A percentile compares a stretch with the other conserved stretches of the same genome.
These are phyloP conservation scores for Rhodotorula sp. DNA, from an alignment of 1,284 basidiomycete genomes.

Conservation along the genomic window DNA sequence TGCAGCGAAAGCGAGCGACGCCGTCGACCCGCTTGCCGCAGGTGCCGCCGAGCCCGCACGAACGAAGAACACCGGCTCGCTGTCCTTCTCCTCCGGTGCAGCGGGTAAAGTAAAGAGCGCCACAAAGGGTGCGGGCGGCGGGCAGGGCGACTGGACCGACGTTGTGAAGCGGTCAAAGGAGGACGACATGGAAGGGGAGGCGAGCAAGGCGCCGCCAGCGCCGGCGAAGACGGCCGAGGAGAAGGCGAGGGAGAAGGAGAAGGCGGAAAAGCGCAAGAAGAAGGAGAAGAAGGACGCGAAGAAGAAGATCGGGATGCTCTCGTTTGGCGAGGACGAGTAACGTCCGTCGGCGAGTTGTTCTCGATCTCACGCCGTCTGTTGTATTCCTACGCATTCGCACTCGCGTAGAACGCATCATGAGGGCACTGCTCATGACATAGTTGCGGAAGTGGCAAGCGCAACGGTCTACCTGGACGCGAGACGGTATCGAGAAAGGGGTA, in stretches of 20 bases:
- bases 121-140: neutral
- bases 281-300: slow-evolving; percentile 30
- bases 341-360: neutral
- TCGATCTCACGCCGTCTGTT: neutral
- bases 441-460: no score
- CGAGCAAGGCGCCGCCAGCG: neutral
- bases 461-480: neutral
- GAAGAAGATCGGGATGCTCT: slow-evolving; percentile 20
- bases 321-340: slow-evolving; percentile 23
- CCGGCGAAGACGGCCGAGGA: slow-evolving; percentile 14
- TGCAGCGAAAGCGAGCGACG: slow-evolving; percentile 17
- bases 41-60: slow-evolving; percentile 1
- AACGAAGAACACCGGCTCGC: slow-evolving; percentile 11
- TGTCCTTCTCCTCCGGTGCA: slow-evolving; percentile 29
- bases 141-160: slow-evolving; percentile 29
- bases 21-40: slow-evolving; percentile 13
- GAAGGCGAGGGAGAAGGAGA: slow-evolving; percentile 8
- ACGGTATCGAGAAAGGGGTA: neutral
- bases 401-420: neutral
- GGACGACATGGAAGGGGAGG: slow-evolving; percentile 1
- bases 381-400: neutral
- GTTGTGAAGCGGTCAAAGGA: slow-evolving; percentile 21
- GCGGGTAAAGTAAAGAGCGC: slow-evolving; percentile 5
- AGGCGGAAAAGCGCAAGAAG: slow-evolving; percentile 17
- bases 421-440: neutral